Base-by-base conservation (phyloP, 306 rosid genomes). In the Trifolium subterraneum region DNA sequence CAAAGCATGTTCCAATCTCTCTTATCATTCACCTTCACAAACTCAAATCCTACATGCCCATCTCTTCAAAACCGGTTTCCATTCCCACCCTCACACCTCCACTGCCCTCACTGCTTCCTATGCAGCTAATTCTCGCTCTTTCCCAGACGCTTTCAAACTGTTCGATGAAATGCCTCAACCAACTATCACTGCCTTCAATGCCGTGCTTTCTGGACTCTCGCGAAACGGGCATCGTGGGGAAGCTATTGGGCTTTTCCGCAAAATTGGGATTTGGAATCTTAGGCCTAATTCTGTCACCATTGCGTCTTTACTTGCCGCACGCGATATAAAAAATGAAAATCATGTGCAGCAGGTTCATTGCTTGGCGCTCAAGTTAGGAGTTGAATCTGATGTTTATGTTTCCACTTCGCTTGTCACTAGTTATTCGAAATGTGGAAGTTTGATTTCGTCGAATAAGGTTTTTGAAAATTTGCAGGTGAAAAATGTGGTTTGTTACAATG, bases 401-500 rank as follows among this genome's bases (percentile, higher is more conserved):
- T 88, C 84, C 38, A 87, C 96, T 6, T 79, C 94, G 33, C 79
- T 84, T 50, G 71, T 90, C 20, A 90, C 90, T 15, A 79, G 79
- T 73, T 88, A 92, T 84, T 83, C 70, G 0, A 83, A 73, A 67
- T 80, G 74, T 45, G 79, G 72, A 50, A 85, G 64, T 27, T 20
- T 88, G 69, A 73, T 78, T 83, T 81, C 47, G 1, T 88, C 86
- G 9, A 56, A 25, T 3, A 88, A 77, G 75, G 84, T 90, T 68
- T 92, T 88, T 82, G 83, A 72, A 5, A 84, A 73, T 8, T 73
- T 75, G 88, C 68, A 22, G 7, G 44, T 74, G 50, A 90, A 78
- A 83, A 90, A 75, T 55, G 81, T 87, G 18, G 96, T 87, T 76
- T 90, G 84, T 81, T 86, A 86, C 75, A 90, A 92, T 61, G 96